Evolutionary conservation across 495 filamentous ascomycete species (phyloP).

Genomic region (Chlorociboria aeruginascens): DNA sequence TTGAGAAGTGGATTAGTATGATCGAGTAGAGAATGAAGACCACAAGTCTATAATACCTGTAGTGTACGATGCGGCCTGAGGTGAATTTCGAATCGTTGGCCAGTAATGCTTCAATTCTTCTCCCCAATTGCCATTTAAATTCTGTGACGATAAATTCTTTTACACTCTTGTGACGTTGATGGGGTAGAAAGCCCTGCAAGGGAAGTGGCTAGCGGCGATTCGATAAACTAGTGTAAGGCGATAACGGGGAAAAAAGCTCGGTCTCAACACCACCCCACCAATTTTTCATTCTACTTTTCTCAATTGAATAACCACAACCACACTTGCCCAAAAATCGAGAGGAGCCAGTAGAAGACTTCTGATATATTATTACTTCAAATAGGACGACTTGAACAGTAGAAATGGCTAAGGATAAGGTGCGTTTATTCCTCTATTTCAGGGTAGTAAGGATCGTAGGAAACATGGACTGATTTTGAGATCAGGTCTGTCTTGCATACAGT

Average conservation of each 20-base stretch:
- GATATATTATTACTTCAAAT: neutral
- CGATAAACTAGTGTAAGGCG: neutral
- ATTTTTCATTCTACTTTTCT: conserved; percentile 2
- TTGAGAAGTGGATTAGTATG: conserved; percentile 11
- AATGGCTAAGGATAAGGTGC: conserved; percentile 30
- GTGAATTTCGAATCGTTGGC: conserved; percentile 2
- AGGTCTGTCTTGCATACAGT: conserved; percentile 32
- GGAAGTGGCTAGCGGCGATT: too few species aligned
- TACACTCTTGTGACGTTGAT: neutral
- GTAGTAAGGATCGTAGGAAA: conserved; percentile 3
- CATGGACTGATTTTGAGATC: neutral
- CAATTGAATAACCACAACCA: neutral
- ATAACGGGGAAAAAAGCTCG: neutral
- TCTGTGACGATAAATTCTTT: conserved; percentile 14
- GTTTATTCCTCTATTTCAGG: neutral
- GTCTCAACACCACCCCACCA: neutral
- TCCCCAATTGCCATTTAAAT: neutral
- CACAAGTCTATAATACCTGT: conserved; percentile 5
- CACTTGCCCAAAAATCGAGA: neutral
- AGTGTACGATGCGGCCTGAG: neutral
- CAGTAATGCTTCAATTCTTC: conserved; percentile 1
- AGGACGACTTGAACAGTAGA: conserved; percentile 4
- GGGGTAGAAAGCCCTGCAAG: neutral
- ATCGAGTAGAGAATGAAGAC: conserved; percentile 15
- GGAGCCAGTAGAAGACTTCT: too few species aligned